These are phyloP conservation scores for Solanum hybrid DNA, from an alignment of 305 asterid species.

Conservation along the genomic window DNA sequence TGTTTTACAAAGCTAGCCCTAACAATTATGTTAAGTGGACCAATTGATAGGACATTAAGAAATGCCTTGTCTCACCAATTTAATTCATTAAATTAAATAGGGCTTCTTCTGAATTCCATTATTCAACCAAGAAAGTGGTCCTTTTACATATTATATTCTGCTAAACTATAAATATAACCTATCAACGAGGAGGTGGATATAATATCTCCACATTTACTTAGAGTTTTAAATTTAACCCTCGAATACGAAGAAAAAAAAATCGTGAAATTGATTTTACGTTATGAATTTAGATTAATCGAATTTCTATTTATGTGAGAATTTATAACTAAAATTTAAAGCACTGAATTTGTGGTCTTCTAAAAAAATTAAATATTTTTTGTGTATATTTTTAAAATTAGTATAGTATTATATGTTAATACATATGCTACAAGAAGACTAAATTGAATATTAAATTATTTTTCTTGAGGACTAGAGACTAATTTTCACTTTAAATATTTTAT, in stretches of 20 bases:
- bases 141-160: neutral
- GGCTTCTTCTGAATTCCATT: neutral
- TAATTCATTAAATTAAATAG: neutral
- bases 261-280: accelerated
- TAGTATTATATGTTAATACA: neutral
- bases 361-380: too few relatives aligned
- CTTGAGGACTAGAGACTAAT: neutral
- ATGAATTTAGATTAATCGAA: too few relatives aligned
- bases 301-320: neutral
- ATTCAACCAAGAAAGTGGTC: neutral
- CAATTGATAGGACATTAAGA: neutral
- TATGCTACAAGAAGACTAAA: neutral
- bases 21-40: neutral
- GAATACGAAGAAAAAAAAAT: too few relatives aligned
- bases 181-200: neutral
- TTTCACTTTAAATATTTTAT: neutral
- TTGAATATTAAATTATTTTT: neutral
- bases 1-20: neutral
- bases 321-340: too few relatives aligned
- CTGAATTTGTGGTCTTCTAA: neutral
- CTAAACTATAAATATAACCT: neutral
- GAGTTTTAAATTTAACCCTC: too few relatives aligned
- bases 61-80: neutral
- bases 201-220: neutral
- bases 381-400: neutral